Conservation (phyloP, 2,329 filamentous ascomycete species). For the Massarina eburnea region DNA sequence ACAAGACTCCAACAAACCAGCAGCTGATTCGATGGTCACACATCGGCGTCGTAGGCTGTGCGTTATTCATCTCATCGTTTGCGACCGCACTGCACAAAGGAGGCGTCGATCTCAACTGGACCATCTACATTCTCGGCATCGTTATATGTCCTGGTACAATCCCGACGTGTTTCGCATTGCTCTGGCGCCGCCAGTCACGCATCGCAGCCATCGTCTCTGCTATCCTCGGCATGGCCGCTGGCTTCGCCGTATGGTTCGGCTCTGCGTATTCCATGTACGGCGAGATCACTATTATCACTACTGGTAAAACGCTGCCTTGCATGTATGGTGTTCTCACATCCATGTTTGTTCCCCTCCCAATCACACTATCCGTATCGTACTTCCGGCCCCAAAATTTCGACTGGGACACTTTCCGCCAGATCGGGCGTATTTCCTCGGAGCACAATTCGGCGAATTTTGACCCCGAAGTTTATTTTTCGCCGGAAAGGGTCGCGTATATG, state of each 20-base stretch:
- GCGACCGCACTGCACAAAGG: constrained; percentile 58
- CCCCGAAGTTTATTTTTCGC: constrained; percentile 11
- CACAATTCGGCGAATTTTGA: background rate
- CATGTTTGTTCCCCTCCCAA: constrained; percentile 43
- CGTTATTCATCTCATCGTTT: constrained; percentile 54
- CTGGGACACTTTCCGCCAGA: constrained; percentile 45
- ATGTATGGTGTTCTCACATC: constrained; percentile 58
- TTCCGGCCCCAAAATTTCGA: constrained; percentile 48
- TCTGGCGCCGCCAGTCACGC: constrained; percentile 55
- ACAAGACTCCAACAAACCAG: constrained; percentile 48
- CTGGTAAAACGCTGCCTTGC: constrained; percentile 53
- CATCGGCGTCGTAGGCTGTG: constrained; percentile 56
- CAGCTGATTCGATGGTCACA: constrained; percentile 57
- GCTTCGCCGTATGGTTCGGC: constrained; percentile 57
- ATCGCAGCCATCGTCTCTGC: constrained; percentile 55
- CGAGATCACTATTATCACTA: constrained; percentile 51
- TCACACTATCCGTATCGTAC: constrained; percentile 52
- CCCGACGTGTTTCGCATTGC: constrained; percentile 55
- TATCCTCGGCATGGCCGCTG: constrained; percentile 53
- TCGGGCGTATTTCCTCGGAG: background rate
- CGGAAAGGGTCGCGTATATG: constrained; percentile 29
- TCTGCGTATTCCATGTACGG: constrained; percentile 52
- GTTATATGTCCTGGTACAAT: constrained; percentile 58
- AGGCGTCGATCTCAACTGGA: constrained; percentile 58
- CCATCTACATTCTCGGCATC: constrained; percentile 57